Conservation (phyloP, 768 basidiomycete species). For the Obba rivulosa region DNA sequence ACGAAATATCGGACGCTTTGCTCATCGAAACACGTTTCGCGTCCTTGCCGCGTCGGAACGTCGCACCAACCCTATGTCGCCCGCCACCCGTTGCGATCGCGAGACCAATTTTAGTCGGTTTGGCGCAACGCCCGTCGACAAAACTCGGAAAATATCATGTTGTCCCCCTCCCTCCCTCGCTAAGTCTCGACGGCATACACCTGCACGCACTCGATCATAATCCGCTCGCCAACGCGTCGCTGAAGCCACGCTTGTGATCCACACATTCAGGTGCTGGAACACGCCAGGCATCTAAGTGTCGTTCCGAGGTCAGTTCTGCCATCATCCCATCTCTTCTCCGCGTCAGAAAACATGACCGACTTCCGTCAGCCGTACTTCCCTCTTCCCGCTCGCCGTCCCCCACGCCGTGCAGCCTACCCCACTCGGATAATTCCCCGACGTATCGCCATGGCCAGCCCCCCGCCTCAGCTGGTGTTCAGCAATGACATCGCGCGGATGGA, state of each 20-base stretch:
- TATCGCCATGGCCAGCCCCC: conserved; percentile 23
- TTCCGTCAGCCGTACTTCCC: conserved; percentile 7
- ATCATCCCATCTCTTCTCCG: background rate
- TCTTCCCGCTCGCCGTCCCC: conserved; percentile 4
- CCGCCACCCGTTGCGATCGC: conserved; percentile 47
- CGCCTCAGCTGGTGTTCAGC: conserved; percentile 68
- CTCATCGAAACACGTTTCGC: conserved; percentile 75
- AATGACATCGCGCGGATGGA: conserved; percentile 79
- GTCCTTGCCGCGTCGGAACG: conserved; percentile 55
- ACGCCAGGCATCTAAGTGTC: conserved; percentile 15
- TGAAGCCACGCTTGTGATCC: conserved; percentile 16
- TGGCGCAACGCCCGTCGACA: conserved; percentile 42
- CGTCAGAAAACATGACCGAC: background rate
- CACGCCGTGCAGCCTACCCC: conserved; percentile 10
- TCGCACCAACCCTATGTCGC: conserved; percentile 42
- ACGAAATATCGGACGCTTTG: conserved; percentile 32
- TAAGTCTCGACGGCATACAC: conserved; percentile 4
- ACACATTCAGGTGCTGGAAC: conserved; percentile 19
- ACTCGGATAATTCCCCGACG: conserved; percentile 3
- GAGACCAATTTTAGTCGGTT: conserved; percentile 42
- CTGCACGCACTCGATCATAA: conserved; percentile 2
- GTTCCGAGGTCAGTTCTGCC: conserved; percentile 12
- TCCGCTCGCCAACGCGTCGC: conserved; percentile 14
- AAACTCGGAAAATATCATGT: conserved; percentile 28
- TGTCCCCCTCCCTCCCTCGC: conserved; percentile 20